Conservation (phyloP, 1,139 yeast genomes). For the Scheffersomyces quercinus region DNA sequence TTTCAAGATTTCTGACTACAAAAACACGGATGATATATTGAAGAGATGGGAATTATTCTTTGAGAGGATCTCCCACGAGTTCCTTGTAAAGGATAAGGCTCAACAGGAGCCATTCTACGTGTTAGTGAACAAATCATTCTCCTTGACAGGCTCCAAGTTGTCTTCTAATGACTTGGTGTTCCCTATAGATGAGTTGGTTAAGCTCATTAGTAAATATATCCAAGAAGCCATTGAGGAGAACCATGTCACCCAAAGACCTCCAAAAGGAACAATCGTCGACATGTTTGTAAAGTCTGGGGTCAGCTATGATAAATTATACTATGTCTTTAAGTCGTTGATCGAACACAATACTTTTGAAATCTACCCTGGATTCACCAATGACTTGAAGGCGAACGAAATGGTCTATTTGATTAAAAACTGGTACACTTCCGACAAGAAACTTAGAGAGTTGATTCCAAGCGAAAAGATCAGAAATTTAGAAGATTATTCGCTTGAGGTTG, state of each 20-base stretch:
- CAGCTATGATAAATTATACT: conserved; percentile 66
- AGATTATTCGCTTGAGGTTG: conserved; percentile 42
- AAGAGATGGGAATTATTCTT: conserved; percentile 71
- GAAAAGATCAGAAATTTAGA: conserved; percentile 37
- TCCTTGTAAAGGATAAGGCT: conserved; percentile 26
- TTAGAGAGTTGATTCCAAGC: conserved; percentile 53
- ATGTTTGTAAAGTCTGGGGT: conserved; percentile 79
- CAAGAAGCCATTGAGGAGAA: conserved; percentile 37
- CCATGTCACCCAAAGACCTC: conserved; percentile 44
- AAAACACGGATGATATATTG: conserved; percentile 69
- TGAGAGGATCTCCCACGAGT: conserved; percentile 44
- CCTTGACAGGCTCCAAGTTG: conserved; percentile 45
- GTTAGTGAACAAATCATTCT: conserved; percentile 38
- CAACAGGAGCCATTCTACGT: conserved; percentile 41
- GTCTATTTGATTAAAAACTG: conserved; percentile 61
- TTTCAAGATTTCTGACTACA: conserved; percentile 80
- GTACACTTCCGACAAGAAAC: conserved; percentile 63
- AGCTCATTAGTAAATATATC: conserved; percentile 49
- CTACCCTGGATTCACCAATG: conserved; percentile 43
- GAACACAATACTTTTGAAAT: conserved; percentile 60
- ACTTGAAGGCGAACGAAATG: conserved; percentile 52
- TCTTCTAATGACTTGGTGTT: conserved; percentile 68
- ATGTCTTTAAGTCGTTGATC: conserved; percentile 63
- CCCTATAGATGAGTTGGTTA: conserved; percentile 73
- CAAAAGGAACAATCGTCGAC: conserved; percentile 51